A percentile compares a stretch with the other conserved stretches of the same genome.
These are phyloP conservation scores for Combretum micranthum DNA, from an alignment of 345 rosid genomes.

Conservation along the genomic window DNA sequence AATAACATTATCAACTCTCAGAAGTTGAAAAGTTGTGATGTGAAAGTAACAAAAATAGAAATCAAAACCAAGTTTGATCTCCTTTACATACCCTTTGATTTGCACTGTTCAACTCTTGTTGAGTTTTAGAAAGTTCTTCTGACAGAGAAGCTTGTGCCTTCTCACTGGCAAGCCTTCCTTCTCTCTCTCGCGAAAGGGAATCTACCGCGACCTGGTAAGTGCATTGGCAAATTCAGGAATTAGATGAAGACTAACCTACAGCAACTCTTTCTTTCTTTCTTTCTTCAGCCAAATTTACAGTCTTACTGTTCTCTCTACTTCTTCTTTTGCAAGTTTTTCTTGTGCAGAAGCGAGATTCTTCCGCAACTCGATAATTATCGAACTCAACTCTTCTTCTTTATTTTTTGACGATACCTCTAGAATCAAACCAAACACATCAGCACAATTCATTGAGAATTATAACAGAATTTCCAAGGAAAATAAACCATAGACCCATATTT, in stretches of 20 bases:
- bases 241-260: slow-evolving; percentile 1
- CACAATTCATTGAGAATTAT: not conserved
- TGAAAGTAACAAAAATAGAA: not conserved
- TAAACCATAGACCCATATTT: not conserved
- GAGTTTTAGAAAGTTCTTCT: slow-evolving; percentile 75
- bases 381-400: slow-evolving; percentile 87
- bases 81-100: slow-evolving; percentile 75
- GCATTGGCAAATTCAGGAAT: slow-evolving; percentile 6
- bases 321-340: slow-evolving; percentile 74
- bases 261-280: not conserved
- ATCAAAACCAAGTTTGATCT: slow-evolving; percentile 5
- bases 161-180: slow-evolving; percentile 55
- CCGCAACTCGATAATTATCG: slow-evolving; percentile 78
- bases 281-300: not conserved
- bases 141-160: slow-evolving; percentile 63
- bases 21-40: not conserved
- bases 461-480: not conserved
- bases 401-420: slow-evolving; percentile 61
- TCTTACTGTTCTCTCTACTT: slow-evolving; percentile 80
- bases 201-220: slow-evolving; percentile 57
- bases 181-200: slow-evolving; percentile 78
- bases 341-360: slow-evolving; percentile 69
- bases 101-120: slow-evolving; percentile 82
- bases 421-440: slow-evolving; percentile 12
- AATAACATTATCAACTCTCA: not conserved